These are phyloP conservation scores for Cladosporium sp. DNA, from an alignment of 2,329 filamentous ascomycete genomes.

Conservation along the genomic window DNA sequence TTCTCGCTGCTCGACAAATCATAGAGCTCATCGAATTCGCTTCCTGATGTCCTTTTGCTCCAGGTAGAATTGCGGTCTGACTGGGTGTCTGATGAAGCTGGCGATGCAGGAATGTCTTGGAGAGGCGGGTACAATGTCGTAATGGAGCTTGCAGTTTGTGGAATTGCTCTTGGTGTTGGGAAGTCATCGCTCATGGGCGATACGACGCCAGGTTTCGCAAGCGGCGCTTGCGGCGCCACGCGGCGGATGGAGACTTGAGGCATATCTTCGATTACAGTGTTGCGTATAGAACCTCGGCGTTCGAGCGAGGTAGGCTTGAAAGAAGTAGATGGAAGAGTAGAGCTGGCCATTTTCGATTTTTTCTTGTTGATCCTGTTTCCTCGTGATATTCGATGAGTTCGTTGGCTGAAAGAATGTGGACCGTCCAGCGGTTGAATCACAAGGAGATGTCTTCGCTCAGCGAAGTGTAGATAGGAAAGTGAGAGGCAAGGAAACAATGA, in stretches of 20 bases:
- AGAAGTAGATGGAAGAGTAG: conserved; percentile 50
- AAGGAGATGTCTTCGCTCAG: conserved; percentile 45
- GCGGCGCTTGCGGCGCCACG: conserved; percentile 35
- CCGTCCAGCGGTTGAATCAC: conserved; percentile 46
- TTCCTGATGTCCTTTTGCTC: conserved; percentile 65
- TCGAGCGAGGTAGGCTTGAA: conserved; percentile 60
- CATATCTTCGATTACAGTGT: conserved; percentile 65
- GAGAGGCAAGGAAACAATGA: conserved; percentile 28
- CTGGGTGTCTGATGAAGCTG: conserved; percentile 61
- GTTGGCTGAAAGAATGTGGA: conserved; percentile 26
- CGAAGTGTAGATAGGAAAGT: conserved; percentile 37
- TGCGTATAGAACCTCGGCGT: conserved; percentile 49
- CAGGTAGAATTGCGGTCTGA: conserved; percentile 46
- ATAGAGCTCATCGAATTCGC: conserved; percentile 84
- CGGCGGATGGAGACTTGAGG: conserved; percentile 37
- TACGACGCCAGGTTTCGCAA: conserved; percentile 36
- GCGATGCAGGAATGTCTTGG: conserved; percentile 50
- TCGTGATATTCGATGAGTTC: neutral
- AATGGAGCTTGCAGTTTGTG: conserved; percentile 3
- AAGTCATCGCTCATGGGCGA: conserved; percentile 60
- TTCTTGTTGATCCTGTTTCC: neutral
- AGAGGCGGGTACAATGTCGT: conserved; percentile 22
- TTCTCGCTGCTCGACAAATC: conserved; percentile 80
- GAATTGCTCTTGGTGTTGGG: conserved; percentile 44
- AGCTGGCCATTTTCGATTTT: conserved; percentile 44